Base-by-base conservation (phyloP, 2,329 filamentous ascomycete genomes). In the Phyllosticta citrichinensis region DNA sequence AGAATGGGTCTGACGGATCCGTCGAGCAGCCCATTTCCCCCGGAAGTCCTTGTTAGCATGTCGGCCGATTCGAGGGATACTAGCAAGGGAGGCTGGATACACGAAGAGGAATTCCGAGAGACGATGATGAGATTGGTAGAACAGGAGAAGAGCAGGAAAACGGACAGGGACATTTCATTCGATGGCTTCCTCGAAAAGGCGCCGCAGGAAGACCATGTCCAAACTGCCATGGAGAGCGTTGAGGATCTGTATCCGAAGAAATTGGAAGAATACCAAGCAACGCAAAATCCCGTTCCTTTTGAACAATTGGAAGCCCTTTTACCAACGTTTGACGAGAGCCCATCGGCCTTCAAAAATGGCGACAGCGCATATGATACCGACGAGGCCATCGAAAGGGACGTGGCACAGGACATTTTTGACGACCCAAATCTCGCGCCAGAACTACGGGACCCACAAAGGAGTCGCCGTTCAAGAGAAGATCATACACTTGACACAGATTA, bases 31-130 rank as follows among this genome's bases (percentile, higher is more conserved):
- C 89, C 91, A 0, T 96, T 96, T 65, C 85, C 88, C 1, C 79
- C 85, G 0, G 92, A 96, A 66, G 91, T 85, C 4, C 76, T 97
- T 62, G 82, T 95, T 3, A 90, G 91, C 2, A 95, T 97, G 86
- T 96, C 91, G 50, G 91, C 91, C 5, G 88, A 94, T 72, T 79
- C 85, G 33, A 83, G 91, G 58, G 81, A 89, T 63, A 83, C 84
- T 2, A 82, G 86, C 50, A 80, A 84, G n/a, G 84, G 85, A n/a
- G 87, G 85, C 0, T 99, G 94, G 93, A 87, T 97, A 60, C 92
- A 97, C 66, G 93, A 97, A 71, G 86, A 90, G 55, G 92, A 96
- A 68, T 93, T 87, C 68, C 79, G 84, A 33, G 77, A 85, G 52
- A 80, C 88, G 66, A 77, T 96, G 1, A 73, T 77, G 30, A 76